phyloP scores from a whole-genome alignment of 1,139 yeast species.

The Saccharomyces pastorianus region DNA sequence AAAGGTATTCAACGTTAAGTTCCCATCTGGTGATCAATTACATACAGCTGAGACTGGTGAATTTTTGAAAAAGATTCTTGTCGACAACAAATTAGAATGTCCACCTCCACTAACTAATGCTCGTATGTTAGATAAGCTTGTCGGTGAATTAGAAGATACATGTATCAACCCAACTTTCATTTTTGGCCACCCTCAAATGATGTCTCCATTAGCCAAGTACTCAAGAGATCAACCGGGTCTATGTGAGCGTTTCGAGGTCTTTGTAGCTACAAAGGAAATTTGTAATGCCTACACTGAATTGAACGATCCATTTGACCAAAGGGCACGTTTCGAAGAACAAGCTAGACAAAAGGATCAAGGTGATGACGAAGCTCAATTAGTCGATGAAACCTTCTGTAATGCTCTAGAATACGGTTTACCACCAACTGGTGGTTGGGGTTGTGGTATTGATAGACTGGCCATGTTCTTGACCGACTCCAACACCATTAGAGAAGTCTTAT shows the following conservation, averaged over 20 bases:
- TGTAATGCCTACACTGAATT: constrained; percentile 97
- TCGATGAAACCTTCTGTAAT: constrained; percentile 94
- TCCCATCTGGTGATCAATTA: constrained; percentile 93
- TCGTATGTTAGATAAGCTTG: constrained; percentile 96
- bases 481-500: constrained; percentile 93
- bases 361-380: constrained; percentile 96
- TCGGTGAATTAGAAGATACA: constrained; percentile 88
- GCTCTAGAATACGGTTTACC: constrained; percentile 98
- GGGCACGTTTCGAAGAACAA: constrained; percentile 95
- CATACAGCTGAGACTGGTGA: constrained; percentile 92
- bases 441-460: constrained; percentile 96
- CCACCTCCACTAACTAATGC: constrained; percentile 96
- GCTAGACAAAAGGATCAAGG: constrained; percentile 98
- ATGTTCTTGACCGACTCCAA: constrained; percentile 96
- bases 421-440: constrained; percentile 99
- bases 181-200: constrained; percentile 98
- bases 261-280: constrained; percentile 96
- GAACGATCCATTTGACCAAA: constrained; percentile 98
- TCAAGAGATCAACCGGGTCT: constrained; percentile 87
- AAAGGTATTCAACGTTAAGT: constrained; percentile 73
- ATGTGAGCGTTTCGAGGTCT: constrained; percentile 97
- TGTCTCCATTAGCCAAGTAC: constrained; percentile 98
- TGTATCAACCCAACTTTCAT: constrained; percentile 96
- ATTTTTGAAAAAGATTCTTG: constrained; percentile 74
- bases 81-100: constrained; percentile 79